Base-by-base conservation (phyloP, 352 stramenopile genomes). In the Globisporangium barbulae region DNA sequence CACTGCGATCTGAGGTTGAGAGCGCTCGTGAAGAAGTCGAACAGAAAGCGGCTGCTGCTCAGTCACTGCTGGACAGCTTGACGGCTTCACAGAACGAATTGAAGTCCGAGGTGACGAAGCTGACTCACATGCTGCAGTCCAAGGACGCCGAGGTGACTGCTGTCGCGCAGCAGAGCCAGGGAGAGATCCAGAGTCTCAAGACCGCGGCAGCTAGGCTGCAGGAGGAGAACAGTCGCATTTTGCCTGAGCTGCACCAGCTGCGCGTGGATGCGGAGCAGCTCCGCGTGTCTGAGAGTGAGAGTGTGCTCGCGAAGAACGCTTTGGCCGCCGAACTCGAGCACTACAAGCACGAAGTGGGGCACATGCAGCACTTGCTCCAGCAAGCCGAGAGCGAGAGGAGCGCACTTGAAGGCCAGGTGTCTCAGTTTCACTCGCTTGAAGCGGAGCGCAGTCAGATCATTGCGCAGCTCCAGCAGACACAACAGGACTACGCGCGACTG, bases 1-100 rank as follows among this genome's bases (percentile, higher is more conserved):
- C 65, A 19, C 53, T 91, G 35, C 64, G 85, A 15, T 72, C 81
- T 0, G 83, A 92, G 28, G 55, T 76, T 5, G 73, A 77, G 33
- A 70, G 63, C 33, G 50, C 50, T 22, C 68, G 64, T 0, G 63
- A 69, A 39, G 63, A 69, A 19, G 57, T 48, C 1, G 63, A 69
- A 6, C 56, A 50, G 37, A 64, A 69, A 50, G 17, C 44, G 5
- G 56, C 60, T n/a, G 41, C 58, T 21, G 56, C 44, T 28, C 56
- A 65, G 42, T 56, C 59, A 6, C 57, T 65, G 13, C 41, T 59
- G 13, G 64, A 64, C 33, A 62, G 39, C 47, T 30, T 55, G 39
- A 61, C 15, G 5, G 52, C 50, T 22, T 39, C 61, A 10, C 61
- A 67, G 22, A 53, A 48, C 25, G 33, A 55, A 8, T n/a, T 69